phyloP scores from a whole-genome alignment of 495 filamentous ascomycete genomes.

The Choiromyces venosus region DNA sequence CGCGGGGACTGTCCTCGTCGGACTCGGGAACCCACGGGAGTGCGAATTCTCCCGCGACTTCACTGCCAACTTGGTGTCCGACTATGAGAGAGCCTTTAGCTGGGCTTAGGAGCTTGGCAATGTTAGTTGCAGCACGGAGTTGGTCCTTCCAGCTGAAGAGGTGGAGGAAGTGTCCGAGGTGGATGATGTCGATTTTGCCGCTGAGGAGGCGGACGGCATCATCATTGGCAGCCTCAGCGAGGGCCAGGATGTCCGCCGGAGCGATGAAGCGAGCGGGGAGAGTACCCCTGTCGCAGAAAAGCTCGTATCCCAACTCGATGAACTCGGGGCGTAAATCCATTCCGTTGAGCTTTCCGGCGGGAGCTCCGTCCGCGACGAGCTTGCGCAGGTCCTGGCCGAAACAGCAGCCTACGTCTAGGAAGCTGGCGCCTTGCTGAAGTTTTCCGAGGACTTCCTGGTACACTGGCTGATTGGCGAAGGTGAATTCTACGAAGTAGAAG shows the following conservation, averaged over 20 bases:
- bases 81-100: slow-evolving; percentile 48
- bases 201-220: slow-evolving; percentile 45
- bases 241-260: slow-evolving; percentile 49
- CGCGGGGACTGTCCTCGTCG: slow-evolving; percentile 19
- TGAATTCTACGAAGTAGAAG: slow-evolving; percentile 46
- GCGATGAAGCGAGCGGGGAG: slow-evolving; percentile 50
- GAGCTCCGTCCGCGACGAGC: slow-evolving; percentile 48
- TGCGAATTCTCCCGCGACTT: slow-evolving; percentile 38
- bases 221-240: not conserved
- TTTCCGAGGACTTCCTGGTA: slow-evolving; percentile 34
- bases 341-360: slow-evolving; percentile 46
- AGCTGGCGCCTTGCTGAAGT: slow-evolving; percentile 17
- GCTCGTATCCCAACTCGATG: slow-evolving; percentile 50
- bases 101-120: slow-evolving; percentile 48
- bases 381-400: slow-evolving; percentile 52
- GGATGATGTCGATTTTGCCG: slow-evolving; percentile 53
- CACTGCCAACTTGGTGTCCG: slow-evolving; percentile 49
- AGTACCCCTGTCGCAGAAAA: slow-evolving; percentile 49
- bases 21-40: slow-evolving; percentile 18
- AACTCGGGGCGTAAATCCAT: slow-evolving; percentile 50
- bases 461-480: slow-evolving; percentile 34
- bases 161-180: slow-evolving; percentile 56
- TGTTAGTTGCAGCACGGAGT: slow-evolving; percentile 46
- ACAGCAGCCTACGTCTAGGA: slow-evolving; percentile 53
- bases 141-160: slow-evolving; percentile 56